Evolutionary conservation across 2,329 filamentous ascomycete genomes (phyloP).

Genomic region (Trichoderma simmonsii): DNA sequence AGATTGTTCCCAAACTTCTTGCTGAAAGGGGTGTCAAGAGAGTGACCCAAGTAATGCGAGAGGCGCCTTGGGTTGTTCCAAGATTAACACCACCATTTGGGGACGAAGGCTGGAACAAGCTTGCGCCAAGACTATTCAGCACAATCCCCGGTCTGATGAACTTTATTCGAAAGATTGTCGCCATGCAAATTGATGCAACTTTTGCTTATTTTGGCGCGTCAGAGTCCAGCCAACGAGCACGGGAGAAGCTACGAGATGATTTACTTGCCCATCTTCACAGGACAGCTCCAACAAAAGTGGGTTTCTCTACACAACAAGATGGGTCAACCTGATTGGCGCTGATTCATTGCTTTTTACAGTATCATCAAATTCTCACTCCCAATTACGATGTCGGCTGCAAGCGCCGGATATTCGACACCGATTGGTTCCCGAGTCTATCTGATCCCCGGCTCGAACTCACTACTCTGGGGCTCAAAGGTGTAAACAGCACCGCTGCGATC

Average conservation of each 20-base stretch:
- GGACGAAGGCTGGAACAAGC: background rate
- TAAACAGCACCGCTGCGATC: background rate
- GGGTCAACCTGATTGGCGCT: background rate
- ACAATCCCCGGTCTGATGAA: background rate
- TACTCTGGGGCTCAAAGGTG: background rate
- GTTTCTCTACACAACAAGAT: background rate
- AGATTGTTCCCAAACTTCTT: background rate
- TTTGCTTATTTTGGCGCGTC: background rate
- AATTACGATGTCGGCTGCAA: background rate
- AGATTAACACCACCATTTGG: background rate
- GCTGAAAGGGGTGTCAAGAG: background rate
- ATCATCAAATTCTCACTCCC: background rate
- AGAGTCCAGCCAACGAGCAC: background rate
- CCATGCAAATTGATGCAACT: background rate
- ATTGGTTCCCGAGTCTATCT: background rate
- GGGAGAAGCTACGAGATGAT: background rate
- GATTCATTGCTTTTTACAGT: background rate
- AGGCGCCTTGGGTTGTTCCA: background rate
- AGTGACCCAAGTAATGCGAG: background rate
- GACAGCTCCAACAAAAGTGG: background rate
- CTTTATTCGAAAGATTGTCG: background rate
- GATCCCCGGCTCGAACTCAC: background rate
- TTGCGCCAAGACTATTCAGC: background rate
- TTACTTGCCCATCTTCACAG: background rate
- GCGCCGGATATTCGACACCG: background rate